A percentile compares a stretch with the other conserved stretches of the same genome.
Conservation (phyloP, 2,329 filamentous ascomycete genomes). For the Penicillium decumbens region DNA sequence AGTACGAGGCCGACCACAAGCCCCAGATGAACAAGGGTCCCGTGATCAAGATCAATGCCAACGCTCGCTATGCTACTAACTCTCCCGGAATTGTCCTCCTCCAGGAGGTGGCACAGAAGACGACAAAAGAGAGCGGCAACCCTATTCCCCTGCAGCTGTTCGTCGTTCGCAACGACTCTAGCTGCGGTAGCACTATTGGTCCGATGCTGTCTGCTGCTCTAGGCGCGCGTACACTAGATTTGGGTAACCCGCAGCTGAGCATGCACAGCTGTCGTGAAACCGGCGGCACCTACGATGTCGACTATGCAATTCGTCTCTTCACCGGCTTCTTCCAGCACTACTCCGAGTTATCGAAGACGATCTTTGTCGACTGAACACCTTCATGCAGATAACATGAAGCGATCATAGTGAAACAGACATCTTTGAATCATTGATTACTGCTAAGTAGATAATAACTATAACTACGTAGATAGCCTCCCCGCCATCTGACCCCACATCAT, state of each 20-base stretch:
- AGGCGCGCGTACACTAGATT: conserved; percentile 81
- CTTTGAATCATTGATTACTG: not conserved
- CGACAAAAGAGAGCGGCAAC: conserved; percentile 50
- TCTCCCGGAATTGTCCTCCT: conserved; percentile 89
- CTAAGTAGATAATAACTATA: no score
- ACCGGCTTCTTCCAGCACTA: conserved; percentile 82
- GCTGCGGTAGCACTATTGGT: conserved; percentile 93
- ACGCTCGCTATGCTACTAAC: conserved; percentile 94
- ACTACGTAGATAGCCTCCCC: no score
- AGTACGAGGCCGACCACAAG: conserved; percentile 86
- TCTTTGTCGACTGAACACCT: conserved; percentile 66
- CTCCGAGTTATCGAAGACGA: conserved; percentile 73
- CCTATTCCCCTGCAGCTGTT: conserved; percentile 90
- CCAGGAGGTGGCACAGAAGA: conserved; percentile 73
- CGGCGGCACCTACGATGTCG: conserved; percentile 80
- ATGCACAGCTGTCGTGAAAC: conserved; percentile 98
- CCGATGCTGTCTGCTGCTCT: conserved; percentile 89
- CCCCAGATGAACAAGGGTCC: conserved; percentile 95
- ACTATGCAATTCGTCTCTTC: conserved; percentile 79
- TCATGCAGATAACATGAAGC: not conserved
- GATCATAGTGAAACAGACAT: not conserved
- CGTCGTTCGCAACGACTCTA: conserved; percentile 90
- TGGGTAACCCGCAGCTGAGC: conserved; percentile 88
- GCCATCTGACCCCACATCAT: no score
- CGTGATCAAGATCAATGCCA: conserved; percentile 97